Base-by-base conservation (phyloP, 345 rosid genomes). In the Aethionema arabicum region DNA sequence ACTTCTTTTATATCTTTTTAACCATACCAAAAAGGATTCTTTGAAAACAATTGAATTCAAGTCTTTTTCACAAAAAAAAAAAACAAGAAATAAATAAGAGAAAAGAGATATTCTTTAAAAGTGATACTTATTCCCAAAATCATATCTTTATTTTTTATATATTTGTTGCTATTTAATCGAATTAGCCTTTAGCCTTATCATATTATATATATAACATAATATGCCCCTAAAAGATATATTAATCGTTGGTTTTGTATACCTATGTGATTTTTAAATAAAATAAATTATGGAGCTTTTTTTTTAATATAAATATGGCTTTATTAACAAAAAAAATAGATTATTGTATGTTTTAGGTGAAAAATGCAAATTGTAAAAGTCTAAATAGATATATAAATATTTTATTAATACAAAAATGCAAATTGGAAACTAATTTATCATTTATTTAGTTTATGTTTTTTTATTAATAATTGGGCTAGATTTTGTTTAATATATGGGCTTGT, bases 81-180 rank as follows among this genome's bases (percentile, higher is more conserved):
- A 55, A 60, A 21, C 1, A 21, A 21, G 2, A 21, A 21, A 21
- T 21, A 21, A 21, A 21, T 21, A 21, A 21, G 27, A 21, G 27
- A 21, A 21, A 65, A 65, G 60, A 70, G 59, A 63, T 48, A 63
- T 56, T 72, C 62, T 65, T 59, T 42, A 51, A 71, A 71, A 37
- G 60, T 59, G 54, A 35, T 29, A 58, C 66, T 32, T 59, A 59
- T 72, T 72, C 75, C 61, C 66, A 59, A 72, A 65, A 63, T 63
- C 54, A 56, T 49, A 70, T 63, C 61, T 64, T 58, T 45, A 13
- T 30, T 11, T 40, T 57, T 36, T 30, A 32, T 52, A 52, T 62
- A 50, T 48, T 56, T 62, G 52, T 11, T 56, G 48, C 45, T 56
- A 11, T 32, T 37, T 32, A 32, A 56, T 55, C 65, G 45, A 62